These are phyloP conservation scores for Debaryomyces sp. DNA, from an alignment of 1,139 yeast species.

Conservation along the genomic window DNA sequence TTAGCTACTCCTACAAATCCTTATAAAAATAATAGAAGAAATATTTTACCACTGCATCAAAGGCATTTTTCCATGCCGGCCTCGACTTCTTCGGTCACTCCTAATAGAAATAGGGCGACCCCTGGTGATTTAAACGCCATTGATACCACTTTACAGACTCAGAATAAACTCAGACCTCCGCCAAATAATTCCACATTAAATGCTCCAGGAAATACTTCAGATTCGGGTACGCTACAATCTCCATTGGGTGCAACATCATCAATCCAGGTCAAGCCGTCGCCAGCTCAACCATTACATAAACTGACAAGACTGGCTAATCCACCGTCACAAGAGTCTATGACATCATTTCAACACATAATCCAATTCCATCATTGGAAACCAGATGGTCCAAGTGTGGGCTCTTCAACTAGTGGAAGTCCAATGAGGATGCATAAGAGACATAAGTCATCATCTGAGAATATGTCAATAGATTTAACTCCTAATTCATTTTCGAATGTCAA, in stretches of 20 bases:
- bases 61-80: slow-evolving; percentile 49
- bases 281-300: slow-evolving; percentile 48
- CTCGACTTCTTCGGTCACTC: not conserved
- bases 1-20: slow-evolving; percentile 40
- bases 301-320: slow-evolving; percentile 37
- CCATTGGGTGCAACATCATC: slow-evolving; percentile 36
- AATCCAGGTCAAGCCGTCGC: slow-evolving; percentile 48
- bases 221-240: slow-evolving; percentile 15
- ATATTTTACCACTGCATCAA: slow-evolving; percentile 35
- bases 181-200: not conserved
- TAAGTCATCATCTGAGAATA: slow-evolving; percentile 20
- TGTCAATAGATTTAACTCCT: slow-evolving; percentile 13
- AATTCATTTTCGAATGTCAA: not conserved
- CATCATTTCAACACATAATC: slow-evolving; percentile 53
- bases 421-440: slow-evolving; percentile 22
- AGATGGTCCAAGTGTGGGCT: slow-evolving; percentile 29
- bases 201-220: not conserved
- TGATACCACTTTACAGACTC: not conserved
- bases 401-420: slow-evolving; percentile 8
- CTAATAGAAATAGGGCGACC: slow-evolving; percentile 13
- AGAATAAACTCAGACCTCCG: slow-evolving; percentile 9
- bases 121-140: slow-evolving; percentile 8
- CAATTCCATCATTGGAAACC: slow-evolving; percentile 60
- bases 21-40: slow-evolving; percentile 23
- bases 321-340: slow-evolving; percentile 53